Conservation (phyloP, 2,329 filamentous ascomycete species). For the Penicillium sp. region DNA sequence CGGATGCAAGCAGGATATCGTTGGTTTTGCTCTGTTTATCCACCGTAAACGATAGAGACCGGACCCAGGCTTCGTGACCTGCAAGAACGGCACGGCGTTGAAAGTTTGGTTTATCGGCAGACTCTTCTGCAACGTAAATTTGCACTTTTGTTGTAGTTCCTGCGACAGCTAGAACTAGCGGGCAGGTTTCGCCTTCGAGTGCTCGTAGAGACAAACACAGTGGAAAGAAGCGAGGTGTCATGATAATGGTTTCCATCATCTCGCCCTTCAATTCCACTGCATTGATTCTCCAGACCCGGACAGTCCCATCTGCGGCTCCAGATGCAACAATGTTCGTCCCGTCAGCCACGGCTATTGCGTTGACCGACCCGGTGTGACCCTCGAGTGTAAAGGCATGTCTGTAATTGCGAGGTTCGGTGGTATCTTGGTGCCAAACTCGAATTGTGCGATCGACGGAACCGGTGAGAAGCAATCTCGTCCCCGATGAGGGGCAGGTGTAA, state of each 20-base stretch:
- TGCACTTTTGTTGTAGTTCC: slow-evolving; percentile 84
- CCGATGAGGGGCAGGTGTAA: slow-evolving; percentile 55
- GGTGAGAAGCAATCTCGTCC: slow-evolving; percentile 65
- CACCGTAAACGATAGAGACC: slow-evolving; percentile 75
- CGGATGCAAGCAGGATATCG: slow-evolving; percentile 83
- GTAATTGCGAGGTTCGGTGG: slow-evolving; percentile 34
- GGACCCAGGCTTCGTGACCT: slow-evolving; percentile 94
- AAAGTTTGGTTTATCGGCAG: slow-evolving; percentile 54
- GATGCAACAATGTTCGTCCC: slow-evolving; percentile 54
- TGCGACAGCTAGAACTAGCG: slow-evolving; percentile 72
- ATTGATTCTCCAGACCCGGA: slow-evolving; percentile 68
- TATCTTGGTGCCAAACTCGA: slow-evolving; percentile 57
- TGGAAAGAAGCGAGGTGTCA: slow-evolving; percentile 79
- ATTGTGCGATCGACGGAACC: slow-evolving; percentile 80
- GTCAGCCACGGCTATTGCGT: slow-evolving; percentile 56
- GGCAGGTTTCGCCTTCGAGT: slow-evolving; percentile 54
- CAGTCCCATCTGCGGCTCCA: slow-evolving; percentile 62
- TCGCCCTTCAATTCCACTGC: slow-evolving; percentile 38
- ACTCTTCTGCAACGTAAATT: slow-evolving; percentile 64
- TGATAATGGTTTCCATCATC: slow-evolving; percentile 69
- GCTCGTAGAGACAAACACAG: slow-evolving; percentile 69
- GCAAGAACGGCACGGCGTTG: slow-evolving; percentile 72
- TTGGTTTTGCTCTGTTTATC: slow-evolving; percentile 57
- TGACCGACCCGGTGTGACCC: slow-evolving; percentile 74
- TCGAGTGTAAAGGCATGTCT: slow-evolving; percentile 52